Conservation (phyloP, 495 filamentous ascomycete genomes). For the Penicillium steckii region DNA sequence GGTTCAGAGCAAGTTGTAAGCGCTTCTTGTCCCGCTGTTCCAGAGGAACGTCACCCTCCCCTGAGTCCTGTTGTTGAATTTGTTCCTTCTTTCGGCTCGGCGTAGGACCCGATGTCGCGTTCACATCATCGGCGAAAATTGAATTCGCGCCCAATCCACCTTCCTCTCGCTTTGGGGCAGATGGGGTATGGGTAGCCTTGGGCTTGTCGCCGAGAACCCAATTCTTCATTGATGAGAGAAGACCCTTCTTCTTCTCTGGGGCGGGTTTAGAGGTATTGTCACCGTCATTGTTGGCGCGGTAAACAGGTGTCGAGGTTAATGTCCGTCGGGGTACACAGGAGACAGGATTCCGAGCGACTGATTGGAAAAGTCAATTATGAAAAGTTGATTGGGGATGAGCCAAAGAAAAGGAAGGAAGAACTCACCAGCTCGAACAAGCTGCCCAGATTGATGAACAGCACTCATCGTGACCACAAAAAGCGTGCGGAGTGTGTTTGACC, state of each 20-base stretch:
- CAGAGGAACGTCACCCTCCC: slow-evolving; percentile 9
- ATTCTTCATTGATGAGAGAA: slow-evolving; percentile 38
- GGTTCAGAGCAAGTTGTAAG: slow-evolving; percentile 62
- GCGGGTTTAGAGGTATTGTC: slow-evolving; percentile 15
- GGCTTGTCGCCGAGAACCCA: slow-evolving; percentile 37
- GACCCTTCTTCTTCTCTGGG: slow-evolving; percentile 4
- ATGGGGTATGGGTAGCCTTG: slow-evolving; percentile 27
- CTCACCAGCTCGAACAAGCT: slow-evolving; percentile 42
- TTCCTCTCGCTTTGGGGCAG: slow-evolving; percentile 33
- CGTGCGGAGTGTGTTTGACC: slow-evolving; percentile 14
- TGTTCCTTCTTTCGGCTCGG: slow-evolving; percentile 22
- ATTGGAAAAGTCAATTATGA: slow-evolving; percentile 2
- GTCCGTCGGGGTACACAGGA: slow-evolving; percentile 42
- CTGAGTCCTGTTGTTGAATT: slow-evolving; percentile 7
- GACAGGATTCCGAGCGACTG: slow-evolving; percentile 37
- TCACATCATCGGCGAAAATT: slow-evolving; percentile 43
- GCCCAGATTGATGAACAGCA: slow-evolving; percentile 37
- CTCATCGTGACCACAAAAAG: slow-evolving; percentile 40
- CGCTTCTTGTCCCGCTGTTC: slow-evolving; percentile 45
- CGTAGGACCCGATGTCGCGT: slow-evolving; percentile 28
- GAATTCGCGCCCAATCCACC: slow-evolving; percentile 38
- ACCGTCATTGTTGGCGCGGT: slow-evolving; percentile 28
- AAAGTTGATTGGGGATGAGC: not conserved
- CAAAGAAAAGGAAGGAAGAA: not conserved
- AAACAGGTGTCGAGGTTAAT: slow-evolving; percentile 33